Conservation (phyloP, 495 filamentous ascomycete genomes). For the Annulohypoxylon maeteangense region DNA sequence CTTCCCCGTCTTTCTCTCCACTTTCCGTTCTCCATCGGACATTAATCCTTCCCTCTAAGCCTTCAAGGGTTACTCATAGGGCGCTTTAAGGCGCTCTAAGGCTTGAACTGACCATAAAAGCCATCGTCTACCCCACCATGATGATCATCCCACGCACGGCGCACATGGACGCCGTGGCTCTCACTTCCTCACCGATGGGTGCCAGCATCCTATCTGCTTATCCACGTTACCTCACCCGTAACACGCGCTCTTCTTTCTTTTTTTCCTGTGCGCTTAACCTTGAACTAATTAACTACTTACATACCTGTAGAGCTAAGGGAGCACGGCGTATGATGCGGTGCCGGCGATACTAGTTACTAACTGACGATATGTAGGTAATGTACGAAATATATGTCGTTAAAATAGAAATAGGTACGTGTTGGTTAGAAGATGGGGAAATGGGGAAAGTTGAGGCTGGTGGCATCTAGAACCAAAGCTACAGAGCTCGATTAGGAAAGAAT, state of each 20-base stretch:
- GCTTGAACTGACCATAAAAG: constrained; percentile 24
- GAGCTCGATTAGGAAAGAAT: constrained; percentile 38
- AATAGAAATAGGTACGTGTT: constrained; percentile 33
- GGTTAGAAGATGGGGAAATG: constrained; percentile 36
- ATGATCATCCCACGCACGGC: constrained; percentile 33
- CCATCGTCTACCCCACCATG: constrained; percentile 35
- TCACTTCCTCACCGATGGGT: constrained; percentile 47
- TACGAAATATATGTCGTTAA: constrained; percentile 20
- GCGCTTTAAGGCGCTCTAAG: background rate
- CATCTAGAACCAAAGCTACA: constrained; percentile 33
- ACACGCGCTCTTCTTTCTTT: constrained; percentile 20
- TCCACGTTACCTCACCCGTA: constrained; percentile 41
- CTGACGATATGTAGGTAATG: background rate
- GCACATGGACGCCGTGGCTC: constrained; percentile 35
- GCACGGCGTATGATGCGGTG: constrained; percentile 35
- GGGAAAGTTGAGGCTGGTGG: constrained; percentile 42
- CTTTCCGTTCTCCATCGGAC: constrained; percentile 26
- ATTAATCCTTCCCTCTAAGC: constrained; percentile 13
- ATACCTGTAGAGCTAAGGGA: too few species aligned
- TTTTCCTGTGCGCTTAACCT: constrained; percentile 23
- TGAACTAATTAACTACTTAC: constrained; percentile 17
- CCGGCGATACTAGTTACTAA: constrained; percentile 18
- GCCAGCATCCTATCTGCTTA: constrained; percentile 34
- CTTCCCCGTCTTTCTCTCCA: constrained; percentile 14
- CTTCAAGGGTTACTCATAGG: constrained; percentile 1